phyloP scores from a whole-genome alignment of 352 stramenopile genomes.

The Phytopythium delawarense region DNA sequence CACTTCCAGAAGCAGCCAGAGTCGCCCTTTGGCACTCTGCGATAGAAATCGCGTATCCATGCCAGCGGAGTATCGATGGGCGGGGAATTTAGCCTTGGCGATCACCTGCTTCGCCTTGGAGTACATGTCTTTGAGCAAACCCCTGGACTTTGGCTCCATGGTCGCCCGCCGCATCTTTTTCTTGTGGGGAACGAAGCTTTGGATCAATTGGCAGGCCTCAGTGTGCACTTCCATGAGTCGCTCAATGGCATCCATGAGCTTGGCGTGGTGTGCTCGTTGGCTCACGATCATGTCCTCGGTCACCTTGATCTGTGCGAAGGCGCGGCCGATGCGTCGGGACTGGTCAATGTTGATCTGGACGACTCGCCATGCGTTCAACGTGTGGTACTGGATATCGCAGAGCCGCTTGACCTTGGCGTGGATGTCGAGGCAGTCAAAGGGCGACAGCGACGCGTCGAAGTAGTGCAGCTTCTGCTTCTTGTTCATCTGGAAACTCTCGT shows the following conservation, averaged over 20 bases:
- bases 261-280: constrained; percentile 29
- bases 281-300: constrained; percentile 18
- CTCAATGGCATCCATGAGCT: constrained; percentile 42
- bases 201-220: constrained; percentile 31
- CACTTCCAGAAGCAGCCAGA: constrained; percentile 60
- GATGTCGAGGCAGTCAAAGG: constrained; percentile 45
- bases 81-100: constrained; percentile 21
- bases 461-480: constrained; percentile 47
- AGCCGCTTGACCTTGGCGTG: constrained; percentile 46
- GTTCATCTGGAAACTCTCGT: constrained; percentile 57
- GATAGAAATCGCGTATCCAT: constrained; percentile 17
- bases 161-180: constrained; percentile 10
- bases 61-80: constrained; percentile 9
- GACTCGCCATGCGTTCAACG: constrained; percentile 41
- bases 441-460: constrained; percentile 42
- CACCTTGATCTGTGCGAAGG: neutral
- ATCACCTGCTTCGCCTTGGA: constrained; percentile 30
- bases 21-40: constrained; percentile 27
- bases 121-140: constrained; percentile 45
- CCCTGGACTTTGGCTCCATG: constrained; percentile 12
- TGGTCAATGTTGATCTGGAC: constrained; percentile 37
- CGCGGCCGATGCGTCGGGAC: constrained; percentile 1
- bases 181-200: constrained; percentile 58
- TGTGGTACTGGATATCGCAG: constrained; percentile 58
- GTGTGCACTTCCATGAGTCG: constrained; percentile 34